Percentiles rank a stretch among this genome's conserved stretches.
phyloP scores from a whole-genome alignment of 225 moss, liverwort and hornwort species.

The Asterella californica region DNA sequence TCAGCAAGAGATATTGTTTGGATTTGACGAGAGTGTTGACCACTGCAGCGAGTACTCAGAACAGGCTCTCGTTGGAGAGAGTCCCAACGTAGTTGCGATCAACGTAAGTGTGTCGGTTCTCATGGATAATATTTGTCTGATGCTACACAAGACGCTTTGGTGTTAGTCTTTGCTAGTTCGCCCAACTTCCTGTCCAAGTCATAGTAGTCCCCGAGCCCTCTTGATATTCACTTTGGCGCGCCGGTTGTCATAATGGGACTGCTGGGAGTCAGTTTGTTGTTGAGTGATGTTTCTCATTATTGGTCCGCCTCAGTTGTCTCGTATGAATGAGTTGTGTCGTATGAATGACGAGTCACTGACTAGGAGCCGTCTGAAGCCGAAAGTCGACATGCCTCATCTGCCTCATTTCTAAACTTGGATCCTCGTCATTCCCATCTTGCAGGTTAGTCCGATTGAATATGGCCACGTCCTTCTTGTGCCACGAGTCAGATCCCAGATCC shows the following conservation, averaged over 20 bases:
- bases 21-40: slow-evolving; percentile 61
- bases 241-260: too few species aligned
- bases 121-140: background rate
- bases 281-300: too few species aligned
- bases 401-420: too few species aligned
- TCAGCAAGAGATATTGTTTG: slow-evolving; percentile 70
- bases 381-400: too few species aligned
- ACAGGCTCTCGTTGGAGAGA: slow-evolving; percentile 38
- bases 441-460: slow-evolving; percentile 97
- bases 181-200: background rate
- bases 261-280: too few species aligned
- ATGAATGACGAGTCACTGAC: too few species aligned
- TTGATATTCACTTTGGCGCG: background rate
- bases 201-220: background rate
- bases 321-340: too few species aligned
- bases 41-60: slow-evolving; percentile 46
- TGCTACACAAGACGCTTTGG: too few species aligned
- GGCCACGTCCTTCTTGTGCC: slow-evolving; percentile 86
- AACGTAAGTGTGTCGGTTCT: slow-evolving; percentile 45
- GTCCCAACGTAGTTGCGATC: slow-evolving; percentile 70
- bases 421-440: slow-evolving; percentile 12
- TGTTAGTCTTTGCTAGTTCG: too few species aligned
- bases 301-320: too few species aligned
- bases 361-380: too few species aligned
- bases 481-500: slow-evolving; percentile 58